A percentile compares a stretch with the other conserved stretches of the same genome.
phyloP scores from a whole-genome alignment of 768 basidiomycete species.

The Gyrodon lividus region DNA sequence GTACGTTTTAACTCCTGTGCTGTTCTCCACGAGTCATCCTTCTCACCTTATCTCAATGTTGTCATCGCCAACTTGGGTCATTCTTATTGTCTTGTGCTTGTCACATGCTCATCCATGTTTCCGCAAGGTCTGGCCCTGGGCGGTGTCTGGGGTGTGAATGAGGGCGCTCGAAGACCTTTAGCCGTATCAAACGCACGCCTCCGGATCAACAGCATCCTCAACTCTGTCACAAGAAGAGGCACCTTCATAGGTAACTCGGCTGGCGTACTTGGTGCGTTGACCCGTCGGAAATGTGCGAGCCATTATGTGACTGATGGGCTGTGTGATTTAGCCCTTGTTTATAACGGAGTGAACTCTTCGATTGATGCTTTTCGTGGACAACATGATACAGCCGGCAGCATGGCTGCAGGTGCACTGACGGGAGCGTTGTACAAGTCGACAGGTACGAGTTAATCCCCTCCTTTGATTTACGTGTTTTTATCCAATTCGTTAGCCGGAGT shows the following conservation, averaged over 20 bases:
- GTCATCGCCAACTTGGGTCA: slow-evolving; percentile 54
- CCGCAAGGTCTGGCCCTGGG: slow-evolving; percentile 88
- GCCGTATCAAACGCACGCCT: slow-evolving; percentile 83
- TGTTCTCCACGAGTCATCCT: slow-evolving; percentile 43
- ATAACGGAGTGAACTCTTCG: slow-evolving; percentile 94
- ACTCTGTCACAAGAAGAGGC: slow-evolving; percentile 94
- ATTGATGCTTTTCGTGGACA: slow-evolving; percentile 87
- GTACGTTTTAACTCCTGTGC: slow-evolving; percentile 50
- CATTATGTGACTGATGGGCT: slow-evolving; percentile 40
- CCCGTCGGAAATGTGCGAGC: slow-evolving; percentile 27
- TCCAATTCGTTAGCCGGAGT: slow-evolving; percentile 74
- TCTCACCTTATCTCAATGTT: slow-evolving; percentile 70
- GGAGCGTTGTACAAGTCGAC: slow-evolving; percentile 93
- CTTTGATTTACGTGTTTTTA: slow-evolving; percentile 37
- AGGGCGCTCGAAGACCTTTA: slow-evolving; percentile 86
- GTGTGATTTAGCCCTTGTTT: slow-evolving; percentile 73
- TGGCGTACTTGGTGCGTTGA: slow-evolving; percentile 87
- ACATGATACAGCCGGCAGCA: slow-evolving; percentile 89
- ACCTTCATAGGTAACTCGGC: slow-evolving; percentile 98
- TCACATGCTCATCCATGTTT: slow-evolving; percentile 72
- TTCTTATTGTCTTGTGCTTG: slow-evolving; percentile 77
- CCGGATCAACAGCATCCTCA: slow-evolving; percentile 95
- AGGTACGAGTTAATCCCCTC: slow-evolving; percentile 54
- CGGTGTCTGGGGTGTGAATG: slow-evolving; percentile 93
- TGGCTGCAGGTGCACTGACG: slow-evolving; percentile 88